Evolutionary conservation across 2,329 filamentous ascomycete species (phyloP), one percentile per base, ranked within the genome.

Genomic region (Penicillium sp.): DNA sequence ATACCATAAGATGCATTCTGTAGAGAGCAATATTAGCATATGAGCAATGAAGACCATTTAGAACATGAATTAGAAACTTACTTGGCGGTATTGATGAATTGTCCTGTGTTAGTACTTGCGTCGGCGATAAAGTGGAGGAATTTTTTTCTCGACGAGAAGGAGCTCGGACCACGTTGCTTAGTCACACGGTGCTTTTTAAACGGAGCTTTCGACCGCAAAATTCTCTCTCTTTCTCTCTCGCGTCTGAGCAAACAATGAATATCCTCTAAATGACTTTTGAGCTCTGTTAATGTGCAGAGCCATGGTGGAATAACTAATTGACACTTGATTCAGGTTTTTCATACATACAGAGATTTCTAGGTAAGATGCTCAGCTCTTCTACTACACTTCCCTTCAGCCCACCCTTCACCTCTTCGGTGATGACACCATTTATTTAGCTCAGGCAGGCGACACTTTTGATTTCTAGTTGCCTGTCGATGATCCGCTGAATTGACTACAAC

Each of bases 401-500:
- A 52, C 48, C 46, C 53, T 61, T 54, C 55, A 61, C 60, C 60
- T 76, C 60, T 76, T 72, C 74, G 65, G 66, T 79, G 78, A 81
- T 80, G 78, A 80, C 72, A 70, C 67, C 63, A 62, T 57, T 74
- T 70, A 68, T 63, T 64, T 59, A 70, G 74, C 76, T 75, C 73
- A 81, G 78, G 72, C 75, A 75, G 64, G 70, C 68, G 72, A 74
- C 76, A 78, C 72, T 54, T 77, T 77, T 80, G 77, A 79, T 79
- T 81, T 81, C 78, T 77, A 75, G 77, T 77, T 72, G 70, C 73
- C 72, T 75, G 75, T 75, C 78, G 63, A 75, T 81, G 78, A 72
- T 74, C 70, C 74, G 70, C 82, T 79, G 79, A 82, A 82, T 85
- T 87, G 90, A 94, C 90, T 94, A 94, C 90, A 93, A 94, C 90